A percentile compares a stretch with the other conserved stretches of the same genome.
Conservation (phyloP, 208 protist genomes). For the Trypanosoma mega region DNA sequence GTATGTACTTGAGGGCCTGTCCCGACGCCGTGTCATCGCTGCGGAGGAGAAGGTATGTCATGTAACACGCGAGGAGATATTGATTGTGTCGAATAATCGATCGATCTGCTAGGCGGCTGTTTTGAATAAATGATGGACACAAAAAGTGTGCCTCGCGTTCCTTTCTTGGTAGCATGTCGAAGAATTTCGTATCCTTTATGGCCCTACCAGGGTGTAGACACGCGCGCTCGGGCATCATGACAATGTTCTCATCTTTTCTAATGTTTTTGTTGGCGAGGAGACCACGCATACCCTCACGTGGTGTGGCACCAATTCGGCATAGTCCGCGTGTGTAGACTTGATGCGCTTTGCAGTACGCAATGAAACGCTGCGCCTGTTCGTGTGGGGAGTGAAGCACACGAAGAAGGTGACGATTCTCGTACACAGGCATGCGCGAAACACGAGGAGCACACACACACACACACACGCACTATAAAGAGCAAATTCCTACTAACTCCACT, state of each 20-base stretch:
- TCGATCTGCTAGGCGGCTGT: constrained; percentile 61
- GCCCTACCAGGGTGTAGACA: constrained; percentile 58
- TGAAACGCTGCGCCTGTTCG: constrained; percentile 47
- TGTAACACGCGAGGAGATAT: constrained; percentile 73
- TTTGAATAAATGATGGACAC: constrained; percentile 33
- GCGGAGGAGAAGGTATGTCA: constrained; percentile 66
- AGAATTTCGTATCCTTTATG: constrained; percentile 42
- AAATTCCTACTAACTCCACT: no score
- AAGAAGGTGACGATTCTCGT: constrained; percentile 63
- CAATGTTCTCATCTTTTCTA: constrained; percentile 66
- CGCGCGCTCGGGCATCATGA: constrained; percentile 63
- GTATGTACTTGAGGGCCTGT: constrained; percentile 56
- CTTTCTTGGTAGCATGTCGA: constrained; percentile 38
- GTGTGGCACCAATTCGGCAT: constrained; percentile 48
- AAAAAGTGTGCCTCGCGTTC: constrained; percentile 38
- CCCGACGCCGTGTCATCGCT: constrained; percentile 27
- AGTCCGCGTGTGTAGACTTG: constrained; percentile 63
- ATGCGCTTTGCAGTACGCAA: constrained; percentile 55
- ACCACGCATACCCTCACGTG: constrained; percentile 39
- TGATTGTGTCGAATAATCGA: constrained; percentile 79
- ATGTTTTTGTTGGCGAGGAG: constrained; percentile 81
- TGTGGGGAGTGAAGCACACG: constrained; percentile 51
- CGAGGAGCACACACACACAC: no score
- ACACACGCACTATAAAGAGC: no score
- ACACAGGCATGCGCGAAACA: constrained; percentile 73